Base-by-base conservation (phyloP, 2,329 filamentous ascomycete species). In the Microcyclospora tardicrescens region DNA sequence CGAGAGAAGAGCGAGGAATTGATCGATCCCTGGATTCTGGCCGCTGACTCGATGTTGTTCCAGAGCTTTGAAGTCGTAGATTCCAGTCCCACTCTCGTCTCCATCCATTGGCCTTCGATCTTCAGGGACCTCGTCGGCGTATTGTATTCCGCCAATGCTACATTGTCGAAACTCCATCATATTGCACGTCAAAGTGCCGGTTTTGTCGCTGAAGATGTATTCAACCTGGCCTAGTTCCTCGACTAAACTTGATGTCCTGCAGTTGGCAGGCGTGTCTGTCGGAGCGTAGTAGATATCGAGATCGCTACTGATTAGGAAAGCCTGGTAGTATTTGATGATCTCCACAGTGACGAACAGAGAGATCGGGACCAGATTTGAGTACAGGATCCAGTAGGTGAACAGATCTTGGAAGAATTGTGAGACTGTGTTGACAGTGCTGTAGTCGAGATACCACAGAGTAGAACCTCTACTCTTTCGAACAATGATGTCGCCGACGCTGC, bases 101-200 rank as follows among this genome's bases (percentile, higher is more conserved):
- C 48, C 54, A n/a, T 78, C 68, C 1, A 79, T 81, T 1, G 85
- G 81, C 51, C 84, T 75, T 41, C 85, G 77, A 57, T 98, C 91
- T 61, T 98, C 91, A 0, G 91, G 81, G 2, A 96, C 78, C 33
- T 89, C 84, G 38, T 91, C 86, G 10, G 84, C 82, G 56, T 98
- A 98, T 62, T 94, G 89, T 38, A 96, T 79, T 16, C 91, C 91
- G 16, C 77, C 84, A 55, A 98, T 96, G 0, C 83, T 82, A 54
- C 84, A 93, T 61, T 96, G 86, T 58, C 86, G 86, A 61, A 96
- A 98, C 61, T 96, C 89, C 91, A 98, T 96, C 72, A 85, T 79
- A 57, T 96, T 96, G 64, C 87, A 93, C n/a, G 89, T 96, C 54
- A 96, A 67, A 3, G 89, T 96, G 33, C 89, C 89, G 1, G 89